Base-by-base conservation (phyloP, 2,329 filamentous ascomycete species). In the Aspergillus ibericus region DNA sequence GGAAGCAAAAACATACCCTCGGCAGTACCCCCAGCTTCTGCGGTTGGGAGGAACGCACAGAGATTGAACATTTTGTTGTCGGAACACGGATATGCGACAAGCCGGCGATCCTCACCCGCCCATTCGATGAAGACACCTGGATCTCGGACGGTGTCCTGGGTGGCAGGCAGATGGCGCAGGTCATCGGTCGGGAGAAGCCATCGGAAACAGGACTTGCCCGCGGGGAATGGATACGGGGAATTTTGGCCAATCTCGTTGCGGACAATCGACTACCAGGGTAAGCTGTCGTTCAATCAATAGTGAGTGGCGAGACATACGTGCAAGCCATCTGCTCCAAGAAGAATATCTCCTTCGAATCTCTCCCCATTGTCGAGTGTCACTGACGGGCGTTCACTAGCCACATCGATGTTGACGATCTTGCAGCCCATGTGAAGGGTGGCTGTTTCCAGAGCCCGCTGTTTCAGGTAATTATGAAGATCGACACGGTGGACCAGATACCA, bases 41-140 rank as follows among this genome's bases (percentile, higher is more conserved):
- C 74, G 29, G 42, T 81, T 71, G 7, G 82, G 76, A 65, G 81
- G 77, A 52, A 85, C 73, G 55, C 77, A 76, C 4, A 81, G 73
- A 70, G 77, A 58, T 82, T 82, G 53, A 81, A 66, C 20, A 80
- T 54, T 6, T 72, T 73, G 58, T 79, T 78, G 56, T 80, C 70
- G 0, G 72, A 72, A 16, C 79, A 81, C 0, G 78, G 81, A 62
- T 80, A 81, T 20, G 77, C 75, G 2, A 82, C 75, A 0, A 82
- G 66, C 7, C 78, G 69, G 4, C 77, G 70, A 53, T 82, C 78
- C 1, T 67, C 57, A 0, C 66, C 76, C 22, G 76, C 72, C 62
- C 75, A 77, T 65, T 82, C 78, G 4, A 73, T 65, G 16, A 83
- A 68, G 7, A 78, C 53, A 0, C 79, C 79, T 1, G 59, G 58